A percentile compares a stretch with the other conserved stretches of the same genome.
Conservation (phyloP, 495 filamentous ascomycete species). For the Thozetella sp. region DNA sequence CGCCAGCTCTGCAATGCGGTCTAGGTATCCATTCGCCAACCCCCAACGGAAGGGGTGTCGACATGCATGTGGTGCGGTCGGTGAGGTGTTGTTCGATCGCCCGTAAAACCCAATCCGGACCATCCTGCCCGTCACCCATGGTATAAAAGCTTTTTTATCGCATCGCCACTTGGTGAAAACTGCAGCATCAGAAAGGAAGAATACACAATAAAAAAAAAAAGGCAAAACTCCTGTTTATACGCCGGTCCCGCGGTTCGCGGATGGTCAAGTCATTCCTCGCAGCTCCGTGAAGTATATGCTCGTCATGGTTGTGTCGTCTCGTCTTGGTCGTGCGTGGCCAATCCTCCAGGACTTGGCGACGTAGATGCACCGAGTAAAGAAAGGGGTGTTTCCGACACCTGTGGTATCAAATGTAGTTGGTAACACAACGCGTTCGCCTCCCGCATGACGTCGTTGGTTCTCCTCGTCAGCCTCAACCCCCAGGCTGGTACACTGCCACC, state of each 20-base stretch:
- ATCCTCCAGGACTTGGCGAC: neutral
- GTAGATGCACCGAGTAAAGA: neutral
- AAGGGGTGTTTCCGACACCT: neutral
- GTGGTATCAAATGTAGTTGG: neutral
- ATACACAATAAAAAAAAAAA: too few species aligned
- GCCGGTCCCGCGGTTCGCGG: too few species aligned
- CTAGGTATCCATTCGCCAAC: neutral
- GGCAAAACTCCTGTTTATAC: too few species aligned
- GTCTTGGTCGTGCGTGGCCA: neutral
- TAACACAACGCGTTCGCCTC: neutral
- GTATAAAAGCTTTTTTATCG: slow-evolving; percentile 2
- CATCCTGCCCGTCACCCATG: neutral
- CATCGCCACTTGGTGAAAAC: neutral
- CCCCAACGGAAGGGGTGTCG: neutral
- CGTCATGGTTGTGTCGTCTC: too few species aligned
- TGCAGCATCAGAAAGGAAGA: too few species aligned
- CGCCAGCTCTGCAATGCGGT: neutral
- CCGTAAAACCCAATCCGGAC: neutral
- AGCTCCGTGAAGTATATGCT: too few species aligned
- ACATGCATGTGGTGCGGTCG: slow-evolving; percentile 1
- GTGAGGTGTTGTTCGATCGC: neutral
- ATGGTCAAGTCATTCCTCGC: too few species aligned
- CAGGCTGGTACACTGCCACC: neutral
- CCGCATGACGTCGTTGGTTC: neutral
- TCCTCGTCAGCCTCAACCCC: neutral